phyloP scores from a whole-genome alignment of 2,329 filamentous ascomycete species.

The Acrodontium crateriforme region DNA sequence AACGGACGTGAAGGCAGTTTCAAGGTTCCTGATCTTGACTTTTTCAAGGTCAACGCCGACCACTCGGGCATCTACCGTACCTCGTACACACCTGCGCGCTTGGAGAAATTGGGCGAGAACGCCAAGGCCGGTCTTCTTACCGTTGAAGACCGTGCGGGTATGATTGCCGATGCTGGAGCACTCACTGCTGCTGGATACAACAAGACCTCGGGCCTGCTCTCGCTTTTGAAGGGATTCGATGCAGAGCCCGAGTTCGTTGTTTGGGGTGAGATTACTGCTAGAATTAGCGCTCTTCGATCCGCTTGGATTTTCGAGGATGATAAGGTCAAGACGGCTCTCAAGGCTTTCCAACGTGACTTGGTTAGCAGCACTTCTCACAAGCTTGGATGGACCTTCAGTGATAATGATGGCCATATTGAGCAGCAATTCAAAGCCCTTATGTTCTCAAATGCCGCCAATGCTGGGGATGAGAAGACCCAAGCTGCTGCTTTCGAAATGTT shows the following conservation, averaged over 20 bases:
- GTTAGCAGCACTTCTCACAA: slow-evolving; percentile 69
- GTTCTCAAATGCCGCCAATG: slow-evolving; percentile 69
- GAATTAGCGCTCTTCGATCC: slow-evolving; percentile 62
- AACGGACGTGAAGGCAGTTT: slow-evolving; percentile 60
- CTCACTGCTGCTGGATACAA: slow-evolving; percentile 83
- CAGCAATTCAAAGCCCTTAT: slow-evolving; percentile 91
- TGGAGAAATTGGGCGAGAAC: slow-evolving; percentile 76
- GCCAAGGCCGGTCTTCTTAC: slow-evolving; percentile 67
- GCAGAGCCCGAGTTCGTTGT: slow-evolving; percentile 79
- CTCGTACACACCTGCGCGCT: slow-evolving; percentile 67
- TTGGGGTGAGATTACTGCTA: slow-evolving; percentile 80
- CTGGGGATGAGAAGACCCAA: slow-evolving; percentile 66
- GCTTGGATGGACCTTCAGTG: slow-evolving; percentile 76
- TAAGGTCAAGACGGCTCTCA: slow-evolving; percentile 58
- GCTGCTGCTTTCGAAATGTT: slow-evolving; percentile 83
- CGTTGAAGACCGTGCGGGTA: slow-evolving; percentile 84
- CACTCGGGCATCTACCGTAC: slow-evolving; percentile 89
- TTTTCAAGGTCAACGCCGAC: slow-evolving; percentile 94
- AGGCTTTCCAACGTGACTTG: slow-evolving; percentile 69
- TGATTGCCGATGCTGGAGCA: slow-evolving; percentile 78
- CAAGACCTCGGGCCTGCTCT: slow-evolving; percentile 79
- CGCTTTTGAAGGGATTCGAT: slow-evolving; percentile 71
- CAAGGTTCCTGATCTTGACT: slow-evolving; percentile 65
- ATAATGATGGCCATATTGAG: slow-evolving; percentile 73
- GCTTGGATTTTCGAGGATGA: slow-evolving; percentile 84